Percentiles rank a stretch among this genome's conserved stretches.
Evolutionary conservation across 768 basidiomycete genomes (phyloP).

Genomic region (Hypholoma sublateritium): DNA sequence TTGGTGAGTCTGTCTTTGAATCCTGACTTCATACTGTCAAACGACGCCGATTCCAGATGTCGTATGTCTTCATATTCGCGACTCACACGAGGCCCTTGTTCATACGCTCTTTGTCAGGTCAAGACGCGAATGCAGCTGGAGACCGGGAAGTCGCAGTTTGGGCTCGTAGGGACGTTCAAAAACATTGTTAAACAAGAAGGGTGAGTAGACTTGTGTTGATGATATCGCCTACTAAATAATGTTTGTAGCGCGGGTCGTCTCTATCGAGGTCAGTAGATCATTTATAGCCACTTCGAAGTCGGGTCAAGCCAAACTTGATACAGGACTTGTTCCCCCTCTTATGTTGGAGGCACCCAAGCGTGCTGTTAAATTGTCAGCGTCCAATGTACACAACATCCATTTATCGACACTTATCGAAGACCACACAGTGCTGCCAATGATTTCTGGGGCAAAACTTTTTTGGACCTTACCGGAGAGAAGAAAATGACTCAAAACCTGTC

Average conservation of each 20-base stretch:
- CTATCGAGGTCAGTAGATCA: slow-evolving; percentile 72
- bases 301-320: neutral
- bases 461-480: slow-evolving; percentile 57
- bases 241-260: slow-evolving; percentile 66
- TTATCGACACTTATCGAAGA: neutral
- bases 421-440: slow-evolving; percentile 70
- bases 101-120: slow-evolving; percentile 49
- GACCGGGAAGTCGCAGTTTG: slow-evolving; percentile 71
- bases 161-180: slow-evolving; percentile 80
- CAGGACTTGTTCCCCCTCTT: slow-evolving; percentile 91
- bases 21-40: neutral
- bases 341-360: slow-evolving; percentile 97
- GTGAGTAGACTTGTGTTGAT: slow-evolving; percentile 41
- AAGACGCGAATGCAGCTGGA: slow-evolving; percentile 99
- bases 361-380: slow-evolving; percentile 87
- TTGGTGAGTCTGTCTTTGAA: slow-evolving; percentile 52
- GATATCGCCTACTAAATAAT: neutral
- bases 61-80: slow-evolving; percentile 45
- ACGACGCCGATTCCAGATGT: slow-evolving; percentile 60
- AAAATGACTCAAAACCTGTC: slow-evolving; percentile 92
- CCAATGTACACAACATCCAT: neutral
- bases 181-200: slow-evolving; percentile 90
- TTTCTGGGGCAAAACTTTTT: slow-evolving; percentile 89
- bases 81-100: neutral
- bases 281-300: neutral